Conservation (phyloP, 208 protist species). For the Leptomonas pyrrhocoris region DNA sequence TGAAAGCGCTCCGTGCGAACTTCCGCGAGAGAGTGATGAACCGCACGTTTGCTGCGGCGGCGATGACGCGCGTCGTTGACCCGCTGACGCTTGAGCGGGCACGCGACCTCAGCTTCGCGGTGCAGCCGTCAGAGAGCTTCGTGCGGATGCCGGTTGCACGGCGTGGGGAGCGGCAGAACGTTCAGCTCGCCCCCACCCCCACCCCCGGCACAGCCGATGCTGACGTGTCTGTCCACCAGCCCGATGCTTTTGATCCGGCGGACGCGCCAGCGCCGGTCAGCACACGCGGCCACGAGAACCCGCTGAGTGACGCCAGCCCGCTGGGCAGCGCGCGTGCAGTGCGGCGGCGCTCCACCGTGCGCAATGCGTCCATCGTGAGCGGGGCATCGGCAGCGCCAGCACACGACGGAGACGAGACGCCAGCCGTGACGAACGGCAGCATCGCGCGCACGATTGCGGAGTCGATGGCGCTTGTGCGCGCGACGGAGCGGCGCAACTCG, state of each 20-base stretch:
- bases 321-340: neutral
- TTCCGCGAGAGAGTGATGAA: slow-evolving; percentile 35
- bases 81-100: slow-evolving; percentile 14
- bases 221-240: neutral
- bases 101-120: slow-evolving; percentile 9
- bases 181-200: neutral
- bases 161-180: neutral
- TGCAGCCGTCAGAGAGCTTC: neutral
- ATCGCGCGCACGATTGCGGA: slow-evolving; percentile 24
- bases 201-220: neutral
- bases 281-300: neutral
- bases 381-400: neutral
- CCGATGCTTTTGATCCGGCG: neutral
- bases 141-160: slow-evolving; percentile 3
- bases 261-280: slow-evolving; percentile 6
- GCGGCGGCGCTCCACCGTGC: neutral
- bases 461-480: slow-evolving; percentile 17
- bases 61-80: slow-evolving; percentile 4
- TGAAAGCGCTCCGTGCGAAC: slow-evolving; percentile 37
- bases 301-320: neutral
- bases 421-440: slow-evolving; percentile 19
- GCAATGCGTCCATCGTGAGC: neutral
- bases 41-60: slow-evolving; percentile 30
- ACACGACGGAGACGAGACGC: neutral
- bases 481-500: slow-evolving; percentile 22